Conservation (phyloP, 495 filamentous ascomycete genomes). For the Jackrogersella multiformis region DNA sequence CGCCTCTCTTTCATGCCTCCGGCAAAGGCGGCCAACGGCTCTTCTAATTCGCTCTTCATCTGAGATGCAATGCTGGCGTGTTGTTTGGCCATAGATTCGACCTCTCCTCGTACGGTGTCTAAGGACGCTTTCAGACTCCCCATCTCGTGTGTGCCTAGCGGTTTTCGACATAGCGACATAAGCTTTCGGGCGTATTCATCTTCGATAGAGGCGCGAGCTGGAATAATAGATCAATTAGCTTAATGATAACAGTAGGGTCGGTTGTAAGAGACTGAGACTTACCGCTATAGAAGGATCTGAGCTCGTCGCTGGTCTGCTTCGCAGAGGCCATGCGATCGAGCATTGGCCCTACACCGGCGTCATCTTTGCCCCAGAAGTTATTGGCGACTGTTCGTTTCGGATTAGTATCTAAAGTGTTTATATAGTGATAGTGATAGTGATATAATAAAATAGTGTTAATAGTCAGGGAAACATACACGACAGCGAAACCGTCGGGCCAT, state of each 20-base stretch:
- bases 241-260: neutral
- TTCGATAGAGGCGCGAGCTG: slow-evolving; percentile 91
- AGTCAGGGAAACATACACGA: slow-evolving; percentile 40
- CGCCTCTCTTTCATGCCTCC: slow-evolving; percentile 94
- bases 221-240: slow-evolving; percentile 11
- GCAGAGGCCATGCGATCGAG: slow-evolving; percentile 96
- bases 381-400: slow-evolving; percentile 77
- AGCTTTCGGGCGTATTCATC: slow-evolving; percentile 98
- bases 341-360: slow-evolving; percentile 92
- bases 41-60: slow-evolving; percentile 98
- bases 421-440: neutral
- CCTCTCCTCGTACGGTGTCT: slow-evolving; percentile 85
- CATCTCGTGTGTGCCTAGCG: slow-evolving; percentile 86
- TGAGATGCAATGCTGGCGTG: slow-evolving; percentile 89
- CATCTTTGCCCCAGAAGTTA: slow-evolving; percentile 99
- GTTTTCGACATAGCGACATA: slow-evolving; percentile 83
- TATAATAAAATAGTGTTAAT: too few relatives aligned
- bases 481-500: slow-evolving; percentile 47
- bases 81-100: slow-evolving; percentile 93
- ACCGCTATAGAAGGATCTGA: slow-evolving; percentile 92
- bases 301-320: slow-evolving; percentile 93
- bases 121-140: slow-evolving; percentile 85
- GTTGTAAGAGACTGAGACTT: slow-evolving; percentile 34
- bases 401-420: slow-evolving; percentile 23
- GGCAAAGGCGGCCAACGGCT: slow-evolving; percentile 88